Evolutionary conservation across 2,329 filamentous ascomycete species (phyloP).

Genomic region (Aspergillus quadrilineatus): DNA sequence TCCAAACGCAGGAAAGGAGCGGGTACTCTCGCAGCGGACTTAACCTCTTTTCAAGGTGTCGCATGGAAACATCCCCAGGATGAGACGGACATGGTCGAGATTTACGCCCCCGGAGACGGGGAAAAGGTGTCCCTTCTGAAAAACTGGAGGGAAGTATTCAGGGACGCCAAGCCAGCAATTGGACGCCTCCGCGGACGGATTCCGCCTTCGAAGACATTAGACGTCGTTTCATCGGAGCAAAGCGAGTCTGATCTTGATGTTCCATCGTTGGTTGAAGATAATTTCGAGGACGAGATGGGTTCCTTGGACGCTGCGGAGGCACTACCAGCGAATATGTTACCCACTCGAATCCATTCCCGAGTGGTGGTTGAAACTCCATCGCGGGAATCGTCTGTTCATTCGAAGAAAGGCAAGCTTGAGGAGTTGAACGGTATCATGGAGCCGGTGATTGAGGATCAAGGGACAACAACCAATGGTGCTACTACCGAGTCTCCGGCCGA

Average conservation of each 20-base stretch:
- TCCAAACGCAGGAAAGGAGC: constrained; percentile 11
- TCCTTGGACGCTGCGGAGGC: background rate
- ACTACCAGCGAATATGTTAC: background rate
- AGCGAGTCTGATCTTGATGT: background rate
- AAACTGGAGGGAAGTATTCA: constrained; percentile 49
- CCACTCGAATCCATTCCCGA: background rate
- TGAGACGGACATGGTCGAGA: constrained; percentile 25
- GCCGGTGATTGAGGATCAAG: background rate
- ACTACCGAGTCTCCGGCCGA: background rate
- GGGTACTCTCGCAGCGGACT: constrained; percentile 20
- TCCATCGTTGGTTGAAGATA: constrained; percentile 3
- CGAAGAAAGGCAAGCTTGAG: background rate
- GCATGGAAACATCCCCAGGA: constrained; percentile 38
- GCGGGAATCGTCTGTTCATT: background rate
- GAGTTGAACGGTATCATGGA: background rate
- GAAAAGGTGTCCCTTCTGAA: constrained; percentile 46
- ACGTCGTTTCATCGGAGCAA: background rate
- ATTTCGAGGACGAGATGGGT: background rate
- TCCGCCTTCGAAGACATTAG: background rate
- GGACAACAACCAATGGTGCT: background rate
- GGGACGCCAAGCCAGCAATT: constrained; percentile 33
- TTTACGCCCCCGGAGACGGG: constrained; percentile 41
- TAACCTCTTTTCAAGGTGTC: constrained; percentile 39
- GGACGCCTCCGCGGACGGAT: constrained; percentile 23
- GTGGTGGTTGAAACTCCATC: background rate